A percentile compares a stretch with the other conserved stretches of the same genome.
Evolutionary conservation across 2,329 filamentous ascomycete genomes (phyloP).

Genomic region (Cordyceps fumosorosea): DNA sequence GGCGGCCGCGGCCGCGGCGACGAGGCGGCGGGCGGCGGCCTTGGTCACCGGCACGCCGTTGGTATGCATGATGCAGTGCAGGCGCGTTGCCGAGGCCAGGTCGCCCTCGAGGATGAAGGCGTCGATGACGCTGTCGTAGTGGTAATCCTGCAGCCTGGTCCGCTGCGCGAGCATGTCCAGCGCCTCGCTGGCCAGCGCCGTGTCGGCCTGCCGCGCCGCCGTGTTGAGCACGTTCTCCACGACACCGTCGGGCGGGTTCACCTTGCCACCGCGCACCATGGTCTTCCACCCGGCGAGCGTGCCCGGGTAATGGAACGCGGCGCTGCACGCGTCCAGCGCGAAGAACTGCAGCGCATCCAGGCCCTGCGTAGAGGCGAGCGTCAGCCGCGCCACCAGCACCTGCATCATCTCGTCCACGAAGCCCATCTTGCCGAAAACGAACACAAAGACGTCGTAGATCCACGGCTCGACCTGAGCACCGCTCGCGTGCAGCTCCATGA

Average conservation of each 20-base stretch:
- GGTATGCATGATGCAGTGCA: conserved; percentile 67
- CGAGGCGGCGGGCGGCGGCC: not conserved
- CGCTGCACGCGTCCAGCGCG: conserved; percentile 69
- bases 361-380: conserved; percentile 26
- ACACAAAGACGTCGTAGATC: conserved; percentile 73
- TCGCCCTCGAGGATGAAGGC: conserved; percentile 58
- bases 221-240: conserved; percentile 64
- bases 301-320: conserved; percentile 54
- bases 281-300: conserved; percentile 66
- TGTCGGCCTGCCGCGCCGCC: conserved; percentile 63
- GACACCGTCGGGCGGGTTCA: conserved; percentile 49
- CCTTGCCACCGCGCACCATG: conserved; percentile 42
- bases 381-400: conserved; percentile 53
- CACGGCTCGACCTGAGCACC: conserved; percentile 55
- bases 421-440: conserved; percentile 61
- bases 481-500: conserved; percentile 59
- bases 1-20: conserved; percentile 29
- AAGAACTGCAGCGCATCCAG: conserved; percentile 56
- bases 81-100: conserved; percentile 57
- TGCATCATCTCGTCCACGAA: conserved; percentile 73
- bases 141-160: conserved; percentile 52
- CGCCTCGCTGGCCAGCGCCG: conserved; percentile 61
- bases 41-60: conserved; percentile 14
- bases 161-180: conserved; percentile 42
- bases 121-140: conserved; percentile 75